Evolutionary conservation across 1,284 basidiomycete species (phyloP), one percentile per base, ranked within the genome.

Genomic region (Pseudozyma tsukubaensis): DNA sequence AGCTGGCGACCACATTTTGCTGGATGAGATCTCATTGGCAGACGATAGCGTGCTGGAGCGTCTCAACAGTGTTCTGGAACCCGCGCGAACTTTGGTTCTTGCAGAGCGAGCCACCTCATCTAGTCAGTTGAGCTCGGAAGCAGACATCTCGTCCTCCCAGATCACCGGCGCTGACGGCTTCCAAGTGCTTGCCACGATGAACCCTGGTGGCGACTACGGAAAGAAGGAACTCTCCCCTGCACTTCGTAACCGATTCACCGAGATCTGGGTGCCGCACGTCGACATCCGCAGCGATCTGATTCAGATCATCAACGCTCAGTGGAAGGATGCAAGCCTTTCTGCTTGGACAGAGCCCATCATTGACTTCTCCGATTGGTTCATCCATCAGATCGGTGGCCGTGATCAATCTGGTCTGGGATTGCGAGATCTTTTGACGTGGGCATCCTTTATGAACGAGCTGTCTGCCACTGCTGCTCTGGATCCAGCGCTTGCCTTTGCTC

Each of bases 171-270:
- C 53, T 8, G 63, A 72, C 1, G 78, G 76, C 3, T 99, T 99
- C 88, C 92, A 96, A 83, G 89, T 99, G 40, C 88, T 98, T 0
- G 95, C 97, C 1, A 99, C 97, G 0, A 99, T 99, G 97, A 99
- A 99, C 84, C 97, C 97, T 0, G 97, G 97, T 37, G 97, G 97
- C 39, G 97, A 99, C 84, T 99, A 97, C 79, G 97, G 97, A 42
- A 99, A 99, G 87, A 99, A 99, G 85, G 97, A 99, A 84, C 88
- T 99, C 4, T 98, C 95, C 0, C 96, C 96, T 32, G 97, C 97
- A 0, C 87, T 99, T 48, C 90, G 97, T 29, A 99, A 99, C 86
- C 91, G 97, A 14, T 99, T 99, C 86, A 99, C 97, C 11, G 97
- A 99, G 84, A 97, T 99, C 45, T 99, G 95, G 95, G 97, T 99